Percentiles rank a stretch among this genome's conserved stretches.
Evolutionary conservation across 2,329 filamentous ascomycete genomes (phyloP).

Genomic region (Penicillium sp.): DNA sequence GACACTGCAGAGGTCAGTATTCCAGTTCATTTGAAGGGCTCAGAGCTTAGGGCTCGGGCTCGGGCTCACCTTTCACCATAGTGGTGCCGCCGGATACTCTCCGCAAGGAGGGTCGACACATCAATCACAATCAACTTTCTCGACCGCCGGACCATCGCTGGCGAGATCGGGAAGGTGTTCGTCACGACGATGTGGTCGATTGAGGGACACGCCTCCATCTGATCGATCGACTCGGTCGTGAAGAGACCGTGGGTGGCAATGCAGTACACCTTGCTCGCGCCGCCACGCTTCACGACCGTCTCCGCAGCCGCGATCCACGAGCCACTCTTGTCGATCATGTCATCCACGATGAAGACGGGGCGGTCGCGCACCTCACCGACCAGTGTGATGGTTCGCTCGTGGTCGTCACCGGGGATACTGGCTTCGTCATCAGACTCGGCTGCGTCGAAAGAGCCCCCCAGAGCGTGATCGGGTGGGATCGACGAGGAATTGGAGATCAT

Average conservation of each 20-base stretch:
- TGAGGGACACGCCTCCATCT: conserved; percentile 89
- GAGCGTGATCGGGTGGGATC: conserved; percentile 68
- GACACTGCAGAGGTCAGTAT: conserved; percentile 44
- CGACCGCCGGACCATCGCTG: conserved; percentile 69
- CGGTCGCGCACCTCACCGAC: conserved; percentile 90
- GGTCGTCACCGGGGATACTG: conserved; percentile 62
- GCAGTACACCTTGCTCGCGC: conserved; percentile 92
- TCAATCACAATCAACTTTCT: conserved; percentile 90
- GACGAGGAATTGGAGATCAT: conserved; percentile 81
- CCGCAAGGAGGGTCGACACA: conserved; percentile 82
- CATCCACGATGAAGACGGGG: conserved; percentile 92
- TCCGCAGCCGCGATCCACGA: conserved; percentile 98
- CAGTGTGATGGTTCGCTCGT: conserved; percentile 96
- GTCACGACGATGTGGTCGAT: conserved; percentile 95
- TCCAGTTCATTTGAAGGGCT: too few relatives aligned
- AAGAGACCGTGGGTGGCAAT: conserved; percentile 97
- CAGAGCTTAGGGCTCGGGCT: too few relatives aligned
- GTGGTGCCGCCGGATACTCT: conserved; percentile 94
- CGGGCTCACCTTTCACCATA: conserved; percentile 84
- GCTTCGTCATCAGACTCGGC: conserved; percentile 85
- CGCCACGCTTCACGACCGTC: conserved; percentile 90
- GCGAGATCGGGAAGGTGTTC: conserved; percentile 91
- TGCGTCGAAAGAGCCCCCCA: conserved; percentile 84
- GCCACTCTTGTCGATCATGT: conserved; percentile 97
- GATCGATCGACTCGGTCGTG: conserved; percentile 83